Conservation (phyloP, 1,284 basidiomycete genomes). For the Takashimella tepidaria region DNA sequence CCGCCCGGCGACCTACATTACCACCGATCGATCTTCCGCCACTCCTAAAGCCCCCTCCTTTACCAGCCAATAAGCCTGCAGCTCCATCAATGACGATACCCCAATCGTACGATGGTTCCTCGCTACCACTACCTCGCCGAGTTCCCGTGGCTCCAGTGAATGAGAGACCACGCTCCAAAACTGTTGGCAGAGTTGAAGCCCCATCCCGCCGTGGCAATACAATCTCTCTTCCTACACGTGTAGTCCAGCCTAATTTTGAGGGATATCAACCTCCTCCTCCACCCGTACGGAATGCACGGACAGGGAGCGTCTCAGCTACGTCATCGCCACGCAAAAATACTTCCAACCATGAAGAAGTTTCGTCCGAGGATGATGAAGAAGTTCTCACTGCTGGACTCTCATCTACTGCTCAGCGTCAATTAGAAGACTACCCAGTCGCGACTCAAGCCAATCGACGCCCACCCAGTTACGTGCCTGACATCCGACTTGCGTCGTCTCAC, state of each 20-base stretch:
- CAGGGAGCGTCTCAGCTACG: neutral
- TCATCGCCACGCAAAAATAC: neutral
- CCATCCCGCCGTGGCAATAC: slow-evolving; percentile 9
- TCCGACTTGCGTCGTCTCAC: slow-evolving; percentile 34
- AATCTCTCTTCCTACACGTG: neutral
- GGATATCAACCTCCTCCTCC: slow-evolving; percentile 12
- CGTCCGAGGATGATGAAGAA: slow-evolving; percentile 21
- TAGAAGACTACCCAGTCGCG: slow-evolving; percentile 72
- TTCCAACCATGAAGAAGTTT: slow-evolving; percentile 5
- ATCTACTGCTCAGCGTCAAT: slow-evolving; percentile 27
- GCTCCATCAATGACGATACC: slow-evolving; percentile 6
- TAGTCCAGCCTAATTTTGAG: neutral
- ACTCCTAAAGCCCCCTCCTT: slow-evolving; percentile 13
- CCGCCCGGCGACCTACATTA: neutral
- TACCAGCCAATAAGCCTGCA: slow-evolving; percentile 27
- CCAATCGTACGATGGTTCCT: slow-evolving; percentile 2
- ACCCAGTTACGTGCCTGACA: slow-evolving; percentile 52
- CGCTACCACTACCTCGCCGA: neutral
- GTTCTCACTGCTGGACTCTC: slow-evolving; percentile 13
- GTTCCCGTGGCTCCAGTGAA: no score
- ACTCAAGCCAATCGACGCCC: slow-evolving; percentile 74
- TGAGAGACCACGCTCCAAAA: slow-evolving; percentile 13
- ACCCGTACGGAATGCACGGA: slow-evolving; percentile 15
- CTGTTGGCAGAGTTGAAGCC: slow-evolving; percentile 11
- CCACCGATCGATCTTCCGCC: neutral